phyloP scores from a whole-genome alignment of 2,329 filamentous ascomycete genomes.

The Xylaria multiplex region DNA sequence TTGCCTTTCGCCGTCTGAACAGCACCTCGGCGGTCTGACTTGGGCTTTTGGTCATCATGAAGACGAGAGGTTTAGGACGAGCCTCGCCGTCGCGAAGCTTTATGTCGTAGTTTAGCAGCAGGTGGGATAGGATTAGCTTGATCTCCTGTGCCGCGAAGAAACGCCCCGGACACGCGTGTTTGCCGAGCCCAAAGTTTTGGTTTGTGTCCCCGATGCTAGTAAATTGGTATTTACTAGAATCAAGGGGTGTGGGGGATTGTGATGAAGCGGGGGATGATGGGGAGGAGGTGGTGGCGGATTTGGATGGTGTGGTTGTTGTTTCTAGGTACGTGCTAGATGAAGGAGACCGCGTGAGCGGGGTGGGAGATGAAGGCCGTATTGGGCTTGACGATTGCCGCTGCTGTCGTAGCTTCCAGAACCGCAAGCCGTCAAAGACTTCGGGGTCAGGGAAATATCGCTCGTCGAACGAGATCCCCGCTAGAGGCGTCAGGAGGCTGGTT shows the following conservation, averaged over 20 bases:
- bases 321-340: slow-evolving; percentile 32
- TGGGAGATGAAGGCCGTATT: slow-evolving; percentile 27
- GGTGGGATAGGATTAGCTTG: slow-evolving; percentile 56
- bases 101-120: slow-evolving; percentile 55
- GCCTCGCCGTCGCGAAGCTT: slow-evolving; percentile 46
- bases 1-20: slow-evolving; percentile 41
- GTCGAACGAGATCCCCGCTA: slow-evolving; percentile 52
- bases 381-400: slow-evolving; percentile 37
- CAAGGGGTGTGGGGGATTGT: not conserved
- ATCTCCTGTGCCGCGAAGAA: slow-evolving; percentile 59
- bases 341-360: slow-evolving; percentile 3
- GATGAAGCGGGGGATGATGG: slow-evolving; percentile 33
- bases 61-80: slow-evolving; percentile 46
- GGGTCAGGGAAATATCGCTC: slow-evolving; percentile 51
- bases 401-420: slow-evolving; percentile 51
- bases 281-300: not conserved
- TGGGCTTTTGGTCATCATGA: slow-evolving; percentile 51
- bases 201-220: slow-evolving; percentile 52
- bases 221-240: slow-evolving; percentile 43
- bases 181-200: slow-evolving; percentile 53
- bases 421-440: slow-evolving; percentile 52
- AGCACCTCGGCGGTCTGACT: slow-evolving; percentile 48
- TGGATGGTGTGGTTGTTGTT: not conserved
- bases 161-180: slow-evolving; percentile 56
- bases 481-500: slow-evolving; percentile 55